phyloP scores from a whole-genome alignment of 768 basidiomycete species.

The Leccinum variicolor region DNA sequence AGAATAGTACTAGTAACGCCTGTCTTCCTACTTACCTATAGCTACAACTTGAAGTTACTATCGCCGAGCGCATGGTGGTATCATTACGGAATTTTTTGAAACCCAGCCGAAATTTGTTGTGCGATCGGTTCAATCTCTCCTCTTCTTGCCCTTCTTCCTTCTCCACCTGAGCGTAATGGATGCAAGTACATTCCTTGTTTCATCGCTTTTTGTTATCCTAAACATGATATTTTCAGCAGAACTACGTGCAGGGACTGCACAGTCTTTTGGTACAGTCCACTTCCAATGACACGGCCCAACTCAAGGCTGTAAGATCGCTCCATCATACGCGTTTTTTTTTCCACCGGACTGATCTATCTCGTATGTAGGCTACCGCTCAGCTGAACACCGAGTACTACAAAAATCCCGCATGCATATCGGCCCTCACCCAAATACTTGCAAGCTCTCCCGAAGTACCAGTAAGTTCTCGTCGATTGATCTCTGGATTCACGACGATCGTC shows the following conservation, averaged over 20 bases:
- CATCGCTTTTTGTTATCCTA: background rate
- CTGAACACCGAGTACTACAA: conserved; percentile 94
- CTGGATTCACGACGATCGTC: conserved; percentile 3
- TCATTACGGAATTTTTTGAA: conserved; percentile 31
- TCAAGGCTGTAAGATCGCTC: conserved; percentile 74
- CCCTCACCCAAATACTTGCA: conserved; percentile 82
- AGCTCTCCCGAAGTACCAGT: conserved; percentile 83
- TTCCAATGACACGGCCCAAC: conserved; percentile 75
- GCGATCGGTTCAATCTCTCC: conserved; percentile 26
- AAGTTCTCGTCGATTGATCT: conserved; percentile 34
- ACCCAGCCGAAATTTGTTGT: conserved; percentile 56
- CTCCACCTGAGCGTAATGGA: conserved; percentile 25
- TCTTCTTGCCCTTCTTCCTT: conserved; percentile 27
- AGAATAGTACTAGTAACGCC: too few species aligned
- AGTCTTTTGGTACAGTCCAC: conserved; percentile 81
- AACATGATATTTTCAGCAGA: conserved; percentile 41
- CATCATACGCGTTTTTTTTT: conserved; percentile 25
- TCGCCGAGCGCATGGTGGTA: background rate
- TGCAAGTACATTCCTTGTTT: conserved; percentile 17
- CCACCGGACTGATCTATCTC: conserved; percentile 8
- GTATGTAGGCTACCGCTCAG: conserved; percentile 76
- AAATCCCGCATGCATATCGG: conserved; percentile 85
- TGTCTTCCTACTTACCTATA: too few species aligned
- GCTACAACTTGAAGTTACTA: too few species aligned
- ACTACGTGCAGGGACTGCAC: conserved; percentile 79